Evolutionary conservation across 352 stramenopile species (phyloP), one percentile per base, ranked within the genome.

Genomic region (Phytophthora pini): DNA sequence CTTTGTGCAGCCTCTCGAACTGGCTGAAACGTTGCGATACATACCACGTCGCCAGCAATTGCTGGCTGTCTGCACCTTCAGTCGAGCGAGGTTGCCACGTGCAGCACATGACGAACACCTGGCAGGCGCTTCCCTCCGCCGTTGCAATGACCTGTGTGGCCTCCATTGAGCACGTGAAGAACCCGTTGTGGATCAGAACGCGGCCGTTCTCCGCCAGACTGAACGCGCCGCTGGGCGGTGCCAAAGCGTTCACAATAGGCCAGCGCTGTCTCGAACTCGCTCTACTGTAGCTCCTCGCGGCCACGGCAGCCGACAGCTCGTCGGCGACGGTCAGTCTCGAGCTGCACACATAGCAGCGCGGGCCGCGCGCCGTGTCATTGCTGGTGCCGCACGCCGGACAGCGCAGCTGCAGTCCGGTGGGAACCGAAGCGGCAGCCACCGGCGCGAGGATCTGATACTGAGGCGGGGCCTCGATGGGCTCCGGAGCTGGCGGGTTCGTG

Each of bases 1-100:
- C 52, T 39, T 76, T 73, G 49, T 81, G 70, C 58, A 81, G 56
- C 36, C 44, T 56, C 55, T 81, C 73, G 45, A 81, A 81, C n/a
- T 78, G 68, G 44, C 70, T 76, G 55, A 81, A 81, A 49, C 73
- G 73, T 64, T 81, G 73, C 20, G 73, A 81, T 20, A 81, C 73
- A 40, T 72, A 79, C 73, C 73, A 81, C 12, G 58, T 79, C 20
- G 70, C 57, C 41, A 65, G 29, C 17, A 22, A 26, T 17, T 62
- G 61, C 26, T 48, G 44, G 26, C 4, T 49, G 8, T 20, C 36
- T 27, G 44, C 12, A 34, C 39, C 39, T n/a, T 62, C 46, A 22
- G 17, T 13, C 22, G 41, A 29, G 13, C 44, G 52, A 32, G 66
- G 65, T 50, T 74, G 41, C 73, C 70, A 81, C 29, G 52, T 65